These are phyloP conservation scores for Tripidium arundinaceum DNA, from an alignment of 202 grass and related monocot species.

Conservation along the genomic window DNA sequence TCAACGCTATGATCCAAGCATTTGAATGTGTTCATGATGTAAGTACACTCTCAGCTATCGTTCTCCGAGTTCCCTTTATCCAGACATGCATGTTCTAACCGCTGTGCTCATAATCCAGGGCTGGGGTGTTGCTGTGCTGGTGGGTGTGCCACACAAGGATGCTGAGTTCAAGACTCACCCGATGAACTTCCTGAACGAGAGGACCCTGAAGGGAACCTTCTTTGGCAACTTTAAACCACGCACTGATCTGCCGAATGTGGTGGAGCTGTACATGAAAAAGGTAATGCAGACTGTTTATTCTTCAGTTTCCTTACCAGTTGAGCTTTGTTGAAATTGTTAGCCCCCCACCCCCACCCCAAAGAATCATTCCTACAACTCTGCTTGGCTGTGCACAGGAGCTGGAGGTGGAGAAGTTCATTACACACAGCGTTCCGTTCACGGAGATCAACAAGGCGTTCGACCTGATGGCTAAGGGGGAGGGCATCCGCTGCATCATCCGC, in stretches of 20 bases:
- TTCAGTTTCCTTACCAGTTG: background rate
- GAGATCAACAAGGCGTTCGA: slow-evolving; percentile 95
- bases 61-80: background rate
- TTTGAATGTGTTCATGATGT: slow-evolving; percentile 96
- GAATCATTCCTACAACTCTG: background rate
- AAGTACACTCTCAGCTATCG: background rate
- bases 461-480: slow-evolving; percentile 69
- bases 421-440: slow-evolving; percentile 57
- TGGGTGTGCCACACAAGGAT: slow-evolving; percentile 83
- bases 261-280: slow-evolving; percentile 91
- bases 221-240: slow-evolving; percentile 90
- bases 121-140: slow-evolving; percentile 89
- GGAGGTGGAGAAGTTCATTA: slow-evolving; percentile 95
- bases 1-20: slow-evolving; percentile 90
- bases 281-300: background rate
- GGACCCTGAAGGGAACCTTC: slow-evolving; percentile 95
- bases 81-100: background rate
- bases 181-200: slow-evolving; percentile 83
- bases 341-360: background rate
- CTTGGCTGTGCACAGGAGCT: slow-evolving; percentile 43
- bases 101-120: slow-evolving; percentile 43
- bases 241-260: slow-evolving; percentile 78
- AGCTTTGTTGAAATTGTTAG: background rate
- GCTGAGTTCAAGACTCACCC: slow-evolving; percentile 85
- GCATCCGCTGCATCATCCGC: slow-evolving; percentile 90